These are phyloP conservation scores for Stropharia rugosoannulata DNA, from an alignment of 768 basidiomycete genomes.

Conservation along the genomic window DNA sequence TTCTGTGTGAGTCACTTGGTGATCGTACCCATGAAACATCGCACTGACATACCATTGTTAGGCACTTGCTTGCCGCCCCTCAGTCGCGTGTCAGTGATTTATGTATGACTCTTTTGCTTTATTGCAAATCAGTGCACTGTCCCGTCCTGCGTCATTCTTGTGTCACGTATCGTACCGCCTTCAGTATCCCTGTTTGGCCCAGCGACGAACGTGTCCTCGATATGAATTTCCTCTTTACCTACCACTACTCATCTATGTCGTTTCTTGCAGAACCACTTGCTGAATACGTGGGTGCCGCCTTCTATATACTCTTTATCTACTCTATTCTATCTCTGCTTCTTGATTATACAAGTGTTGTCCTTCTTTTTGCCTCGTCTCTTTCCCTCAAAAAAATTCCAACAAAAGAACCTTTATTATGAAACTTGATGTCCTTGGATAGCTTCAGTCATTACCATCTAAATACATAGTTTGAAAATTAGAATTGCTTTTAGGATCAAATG, in stretches of 20 bases:
- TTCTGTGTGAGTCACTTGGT: constrained; percentile 27
- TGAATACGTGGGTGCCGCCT: constrained; percentile 8
- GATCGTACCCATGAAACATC: neutral
- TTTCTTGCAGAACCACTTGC: neutral
- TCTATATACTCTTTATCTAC: constrained; percentile 4
- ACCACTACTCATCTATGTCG: constrained; percentile 23
- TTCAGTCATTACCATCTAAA: too few species aligned
- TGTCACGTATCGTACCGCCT: constrained; percentile 68
- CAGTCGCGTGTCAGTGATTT: constrained; percentile 24
- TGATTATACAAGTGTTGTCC: constrained; percentile 4
- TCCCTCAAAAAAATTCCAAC: too few species aligned
- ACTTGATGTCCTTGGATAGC: too few species aligned
- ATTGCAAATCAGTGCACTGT: constrained; percentile 28
- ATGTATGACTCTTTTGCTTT: constrained; percentile 25
- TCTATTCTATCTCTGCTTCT: constrained; percentile 4
- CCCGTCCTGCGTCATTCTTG: constrained; percentile 53
- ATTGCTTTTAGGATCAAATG: too few species aligned
- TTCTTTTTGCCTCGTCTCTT: neutral
- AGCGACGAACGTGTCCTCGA: constrained; percentile 68
- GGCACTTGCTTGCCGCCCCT: constrained; percentile 28
- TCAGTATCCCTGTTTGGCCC: constrained; percentile 47
- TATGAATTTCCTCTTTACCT: constrained; percentile 33
- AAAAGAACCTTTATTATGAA: too few species aligned
- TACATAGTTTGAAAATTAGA: too few species aligned
- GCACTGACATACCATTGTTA: constrained; percentile 7